Evolutionary conservation across 352 stramenopile genomes (phyloP).

Genomic region (Globisporangium spiculum): DNA sequence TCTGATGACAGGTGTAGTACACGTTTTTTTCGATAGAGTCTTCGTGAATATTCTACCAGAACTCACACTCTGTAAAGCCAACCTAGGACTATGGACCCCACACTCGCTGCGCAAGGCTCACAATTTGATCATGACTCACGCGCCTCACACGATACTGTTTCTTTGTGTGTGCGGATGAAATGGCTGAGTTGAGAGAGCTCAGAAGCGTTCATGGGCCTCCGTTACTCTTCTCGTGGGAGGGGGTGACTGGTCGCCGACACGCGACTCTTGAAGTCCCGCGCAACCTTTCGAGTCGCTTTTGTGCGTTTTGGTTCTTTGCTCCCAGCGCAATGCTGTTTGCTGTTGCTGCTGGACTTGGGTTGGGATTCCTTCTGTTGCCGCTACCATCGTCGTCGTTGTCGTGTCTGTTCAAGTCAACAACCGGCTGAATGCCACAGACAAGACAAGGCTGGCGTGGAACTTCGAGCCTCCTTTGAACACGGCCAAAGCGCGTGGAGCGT

Average conservation of each 20-base stretch:
- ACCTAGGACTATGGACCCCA: not conserved
- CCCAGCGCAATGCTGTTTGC: not conserved
- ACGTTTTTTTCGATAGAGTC: not conserved
- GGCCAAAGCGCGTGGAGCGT: not conserved
- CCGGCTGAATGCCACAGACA: not conserved
- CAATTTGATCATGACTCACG: not conserved
- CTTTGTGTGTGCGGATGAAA: not conserved
- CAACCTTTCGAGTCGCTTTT: conserved; percentile 8
- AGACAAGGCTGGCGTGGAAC: not conserved
- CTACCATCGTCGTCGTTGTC: not conserved
- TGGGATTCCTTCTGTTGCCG: not conserved
- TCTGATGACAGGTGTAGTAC: not conserved
- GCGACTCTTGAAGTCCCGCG: conserved; percentile 12
- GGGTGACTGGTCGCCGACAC: not conserved
- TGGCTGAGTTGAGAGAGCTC: not conserved
- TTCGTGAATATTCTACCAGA: not conserved
- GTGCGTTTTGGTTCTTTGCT: not conserved
- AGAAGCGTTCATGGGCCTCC: not conserved
- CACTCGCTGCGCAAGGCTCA: not conserved
- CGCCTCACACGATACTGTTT: not conserved
- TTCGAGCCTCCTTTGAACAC: not conserved
- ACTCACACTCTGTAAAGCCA: not conserved
- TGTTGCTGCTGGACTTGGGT: not conserved
- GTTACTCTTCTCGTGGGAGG: not conserved
- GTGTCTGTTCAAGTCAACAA: conserved; percentile 4